Conservation (phyloP, 306 rosid species). For the Pterocarpus macrocarpus region DNA sequence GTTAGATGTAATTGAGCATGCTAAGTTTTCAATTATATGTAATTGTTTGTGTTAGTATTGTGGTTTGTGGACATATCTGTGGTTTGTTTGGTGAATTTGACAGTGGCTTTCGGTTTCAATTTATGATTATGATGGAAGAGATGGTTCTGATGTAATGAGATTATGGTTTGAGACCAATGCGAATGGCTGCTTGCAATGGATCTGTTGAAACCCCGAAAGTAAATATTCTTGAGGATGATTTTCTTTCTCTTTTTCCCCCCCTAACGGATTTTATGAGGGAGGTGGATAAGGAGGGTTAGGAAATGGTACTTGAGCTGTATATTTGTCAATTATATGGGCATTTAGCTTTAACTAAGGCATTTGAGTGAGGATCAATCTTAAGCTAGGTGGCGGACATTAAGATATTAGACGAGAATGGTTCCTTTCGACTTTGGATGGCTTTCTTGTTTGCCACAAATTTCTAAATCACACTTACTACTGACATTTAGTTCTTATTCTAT, state of each 20-base stretch:
- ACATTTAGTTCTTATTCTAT: slow-evolving; percentile 17
- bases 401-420: slow-evolving; percentile 13
- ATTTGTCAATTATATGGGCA: not conserved
- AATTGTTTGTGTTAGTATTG: slow-evolving; percentile 2
- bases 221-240: slow-evolving; percentile 3
- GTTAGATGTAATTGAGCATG: not conserved
- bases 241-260: not conserved
- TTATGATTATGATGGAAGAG: slow-evolving; percentile 13
- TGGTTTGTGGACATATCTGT: not conserved
- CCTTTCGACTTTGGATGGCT: slow-evolving; percentile 2
- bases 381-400: not conserved
- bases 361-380: slow-evolving; percentile 7
- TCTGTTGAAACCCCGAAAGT: slow-evolving; percentile 6
- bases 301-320: slow-evolving; percentile 9
- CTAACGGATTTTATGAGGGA: slow-evolving; percentile 1
- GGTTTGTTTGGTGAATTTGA: slow-evolving; percentile 38
- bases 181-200: slow-evolving; percentile 15
- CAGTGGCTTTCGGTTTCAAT: not conserved
- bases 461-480: not conserved
- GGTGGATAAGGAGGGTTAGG: not conserved
- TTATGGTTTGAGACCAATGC: slow-evolving; percentile 5
- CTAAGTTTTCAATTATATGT: slow-evolving; percentile 9
- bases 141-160: slow-evolving; percentile 18
- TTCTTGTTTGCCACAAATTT: slow-evolving; percentile 26
- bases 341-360: not conserved